Percentiles rank a stretch among this genome's conserved stretches.
phyloP scores from a whole-genome alignment of 2,329 filamentous ascomycete species.

The Pseudogymnoascus pannorum region DNA sequence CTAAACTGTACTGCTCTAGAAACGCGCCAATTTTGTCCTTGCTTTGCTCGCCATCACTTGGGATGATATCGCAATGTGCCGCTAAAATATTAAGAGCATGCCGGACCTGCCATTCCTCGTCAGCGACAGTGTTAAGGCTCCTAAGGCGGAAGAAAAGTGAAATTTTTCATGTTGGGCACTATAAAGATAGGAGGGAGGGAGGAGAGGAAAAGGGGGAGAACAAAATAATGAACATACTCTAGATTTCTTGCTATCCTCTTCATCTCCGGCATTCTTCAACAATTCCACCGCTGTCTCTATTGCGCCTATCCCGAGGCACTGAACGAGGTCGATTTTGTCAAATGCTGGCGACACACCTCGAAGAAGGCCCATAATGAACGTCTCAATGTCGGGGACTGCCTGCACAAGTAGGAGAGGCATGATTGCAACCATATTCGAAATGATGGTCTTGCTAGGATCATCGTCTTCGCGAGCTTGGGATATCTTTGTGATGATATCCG shows the following conservation, averaged over 20 bases:
- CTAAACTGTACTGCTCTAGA: slow-evolving; percentile 75
- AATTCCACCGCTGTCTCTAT: slow-evolving; percentile 72
- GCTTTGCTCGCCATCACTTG: slow-evolving; percentile 34
- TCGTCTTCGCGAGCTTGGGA: slow-evolving; percentile 67
- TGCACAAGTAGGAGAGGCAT: slow-evolving; percentile 54
- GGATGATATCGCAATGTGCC: slow-evolving; percentile 32
- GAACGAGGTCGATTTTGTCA: slow-evolving; percentile 54
- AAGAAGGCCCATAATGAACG: slow-evolving; percentile 61
- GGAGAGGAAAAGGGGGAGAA: no score
- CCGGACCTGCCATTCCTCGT: slow-evolving; percentile 23
- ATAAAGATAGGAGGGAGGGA: no score
- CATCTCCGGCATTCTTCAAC: slow-evolving; percentile 70
- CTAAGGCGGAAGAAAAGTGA: no score
- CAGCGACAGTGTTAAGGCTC: not conserved
- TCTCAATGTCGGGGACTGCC: slow-evolving; percentile 50
- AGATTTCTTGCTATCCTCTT: slow-evolving; percentile 45
- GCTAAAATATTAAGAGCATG: slow-evolving; percentile 35
- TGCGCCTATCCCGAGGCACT: slow-evolving; percentile 67
- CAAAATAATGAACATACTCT: slow-evolving; percentile 41
- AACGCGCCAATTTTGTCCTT: slow-evolving; percentile 59
- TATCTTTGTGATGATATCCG: slow-evolving; percentile 73
- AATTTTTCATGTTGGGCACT: no score
- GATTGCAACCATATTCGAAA: slow-evolving; percentile 51
- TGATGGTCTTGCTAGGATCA: slow-evolving; percentile 49
- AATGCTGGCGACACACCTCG: slow-evolving; percentile 64